A percentile compares a stretch with the other conserved stretches of the same genome.
These are phyloP conservation scores for Nyssa sinensis DNA, from an alignment of 148 eudicot species.

Conservation along the genomic window DNA sequence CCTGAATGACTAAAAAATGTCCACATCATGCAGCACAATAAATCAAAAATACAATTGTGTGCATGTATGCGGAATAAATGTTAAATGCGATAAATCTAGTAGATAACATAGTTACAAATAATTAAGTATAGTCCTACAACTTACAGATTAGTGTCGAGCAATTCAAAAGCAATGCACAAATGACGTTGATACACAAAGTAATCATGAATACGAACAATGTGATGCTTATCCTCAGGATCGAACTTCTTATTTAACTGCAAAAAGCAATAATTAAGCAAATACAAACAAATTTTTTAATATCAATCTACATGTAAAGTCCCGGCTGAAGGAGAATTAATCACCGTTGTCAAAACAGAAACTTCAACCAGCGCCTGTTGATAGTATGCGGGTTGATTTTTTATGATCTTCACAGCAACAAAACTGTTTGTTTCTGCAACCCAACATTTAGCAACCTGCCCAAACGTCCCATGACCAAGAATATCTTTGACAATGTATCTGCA, in stretches of 20 bases:
- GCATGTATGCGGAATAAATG: not conserved
- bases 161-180: constrained; percentile 87
- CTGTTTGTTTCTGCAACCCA: constrained; percentile 80
- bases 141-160: constrained; percentile 89
- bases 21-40: constrained; percentile 2
- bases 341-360: constrained; percentile 86
- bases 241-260: constrained; percentile 81
- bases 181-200: constrained; percentile 87
- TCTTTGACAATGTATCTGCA: constrained; percentile 93
- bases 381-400: constrained; percentile 95
- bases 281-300: constrained; percentile 11
- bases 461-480: constrained; percentile 96
- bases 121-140: constrained; percentile 15
- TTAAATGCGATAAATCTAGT: not conserved
- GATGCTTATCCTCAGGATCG: constrained; percentile 97
- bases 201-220: constrained; percentile 93
- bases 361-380: constrained; percentile 96
- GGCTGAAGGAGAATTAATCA: constrained; percentile 27
- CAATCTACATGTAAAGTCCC: constrained; percentile 12
- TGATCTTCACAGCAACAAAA: constrained; percentile 87
- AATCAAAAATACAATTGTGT: constrained; percentile 4
- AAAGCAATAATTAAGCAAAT: constrained; percentile 11
- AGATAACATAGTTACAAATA: too few species aligned
- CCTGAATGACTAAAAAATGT: constrained; percentile 34
- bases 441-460: constrained; percentile 99